These are phyloP conservation scores for Cystofilobasidium bisporidii DNA, from an alignment of 768 basidiomycete genomes.

Conservation along the genomic window DNA sequence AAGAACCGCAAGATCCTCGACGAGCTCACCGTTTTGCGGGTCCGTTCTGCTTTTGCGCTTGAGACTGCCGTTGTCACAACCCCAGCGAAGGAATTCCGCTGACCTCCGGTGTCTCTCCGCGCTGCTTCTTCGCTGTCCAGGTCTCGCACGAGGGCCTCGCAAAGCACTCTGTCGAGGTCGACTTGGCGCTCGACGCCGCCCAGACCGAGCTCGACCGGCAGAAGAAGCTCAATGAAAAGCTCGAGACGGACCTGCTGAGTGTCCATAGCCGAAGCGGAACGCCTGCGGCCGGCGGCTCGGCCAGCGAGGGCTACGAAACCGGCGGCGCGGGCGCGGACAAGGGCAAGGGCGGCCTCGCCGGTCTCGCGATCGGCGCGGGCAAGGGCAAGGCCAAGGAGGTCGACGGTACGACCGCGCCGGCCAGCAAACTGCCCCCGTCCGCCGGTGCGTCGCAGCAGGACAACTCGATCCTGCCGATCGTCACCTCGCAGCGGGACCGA, in stretches of 20 bases:
- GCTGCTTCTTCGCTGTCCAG: slow-evolving; percentile 38
- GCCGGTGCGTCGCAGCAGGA: slow-evolving; percentile 47
- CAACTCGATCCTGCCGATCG: slow-evolving; percentile 93
- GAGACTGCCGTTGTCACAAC: no score
- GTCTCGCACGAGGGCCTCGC: slow-evolving; percentile 77
- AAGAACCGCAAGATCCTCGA: slow-evolving; percentile 91
- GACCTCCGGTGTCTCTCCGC: no score
- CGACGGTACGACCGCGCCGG: not conserved
- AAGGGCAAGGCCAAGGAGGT: slow-evolving; percentile 3
- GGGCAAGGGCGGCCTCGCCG: slow-evolving; percentile 54
- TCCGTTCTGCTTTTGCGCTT: no score
- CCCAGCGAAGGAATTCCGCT: no score
- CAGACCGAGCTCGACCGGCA: slow-evolving; percentile 66
- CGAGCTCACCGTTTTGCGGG: slow-evolving; percentile 82
- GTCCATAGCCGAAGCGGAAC: slow-evolving; percentile 52
- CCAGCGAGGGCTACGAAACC: not conserved
- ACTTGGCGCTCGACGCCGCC: slow-evolving; percentile 52
- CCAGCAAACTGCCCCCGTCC: not conserved
- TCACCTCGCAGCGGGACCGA: slow-evolving; percentile 92
- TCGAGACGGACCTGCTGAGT: slow-evolving; percentile 81
- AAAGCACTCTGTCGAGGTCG: slow-evolving; percentile 51
- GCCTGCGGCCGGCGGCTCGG: not conserved
- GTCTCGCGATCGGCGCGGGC: slow-evolving; percentile 54
- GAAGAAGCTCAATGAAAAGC: slow-evolving; percentile 68
- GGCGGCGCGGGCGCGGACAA: slow-evolving; percentile 35